Base-by-base conservation (phyloP, 768 basidiomycete genomes). In the Mycena vulgaris region DNA sequence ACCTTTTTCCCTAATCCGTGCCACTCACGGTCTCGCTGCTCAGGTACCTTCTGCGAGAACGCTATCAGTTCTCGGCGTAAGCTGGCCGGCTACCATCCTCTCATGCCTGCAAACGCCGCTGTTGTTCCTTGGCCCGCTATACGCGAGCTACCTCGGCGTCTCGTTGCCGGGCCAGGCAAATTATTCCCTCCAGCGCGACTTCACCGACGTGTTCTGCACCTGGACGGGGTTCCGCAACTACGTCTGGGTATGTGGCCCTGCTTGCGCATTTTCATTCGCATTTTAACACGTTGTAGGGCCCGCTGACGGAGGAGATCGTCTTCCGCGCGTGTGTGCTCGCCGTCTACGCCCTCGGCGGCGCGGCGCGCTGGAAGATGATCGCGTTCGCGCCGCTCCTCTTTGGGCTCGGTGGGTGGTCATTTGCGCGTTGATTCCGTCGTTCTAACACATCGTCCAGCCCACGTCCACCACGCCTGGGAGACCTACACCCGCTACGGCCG, bases 401-500 rank as follows among this genome's bases (percentile, higher is more conserved):
- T 75, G 98, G 96, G n/a, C 81, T 94, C 31, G 96, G 96, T 95
- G 69, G 51, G 92, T 61, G 64, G 27, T 17, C 35, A 35, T 11
- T n/a, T 35, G n/a, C n/a, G n/a, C n/a, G n/a, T n/a, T n/a, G n/a
- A n/a, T n/a, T n/a, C n/a, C n/a, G n/a, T n/a, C n/a, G n/a, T 57
- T 59, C 35, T 16, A 13, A 16, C 40, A 2, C 23, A 7, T 19
- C 21, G 28, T 70, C 95, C 72, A 96, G 97, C 98, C 2, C 98
- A 99, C 77, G 81, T 91, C 0, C 98, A 99, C 75, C 98, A 99
- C 75, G 95, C 92, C 17, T 94, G 90, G 88, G 98, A 99, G 68
- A 88, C 85, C 0, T 99, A 89, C 78, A 89, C 91, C 68, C 89
- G 88, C 17, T 88, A 89, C 66, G 97, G 97, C 0, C 83, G 92